Conservation (phyloP, 2,329 filamentous ascomycete species). For the Pyrenophora tritici-repentis region DNA sequence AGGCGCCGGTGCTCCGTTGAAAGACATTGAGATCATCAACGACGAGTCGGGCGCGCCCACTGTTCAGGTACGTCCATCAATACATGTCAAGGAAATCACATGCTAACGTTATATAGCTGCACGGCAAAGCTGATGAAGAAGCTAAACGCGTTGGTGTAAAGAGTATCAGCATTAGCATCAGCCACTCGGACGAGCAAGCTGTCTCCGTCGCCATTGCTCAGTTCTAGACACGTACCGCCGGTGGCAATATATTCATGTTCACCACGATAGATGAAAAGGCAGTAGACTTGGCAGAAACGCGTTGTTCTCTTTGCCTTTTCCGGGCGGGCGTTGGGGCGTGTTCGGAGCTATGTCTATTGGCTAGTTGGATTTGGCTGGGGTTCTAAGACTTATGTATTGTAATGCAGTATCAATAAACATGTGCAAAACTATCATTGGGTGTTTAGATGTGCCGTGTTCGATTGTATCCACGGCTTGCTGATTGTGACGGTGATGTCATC, state of each 20-base stretch:
- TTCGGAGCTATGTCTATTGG: background rate
- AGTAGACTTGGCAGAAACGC: slow-evolving; percentile 2
- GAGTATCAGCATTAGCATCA: slow-evolving; percentile 89
- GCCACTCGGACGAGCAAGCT: slow-evolving; percentile 91
- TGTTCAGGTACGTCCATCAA: slow-evolving; percentile 71
- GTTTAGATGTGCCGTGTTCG: too few relatives aligned
- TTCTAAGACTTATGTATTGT: slow-evolving; percentile 9
- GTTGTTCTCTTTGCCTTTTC: slow-evolving; percentile 3
- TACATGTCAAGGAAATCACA: background rate
- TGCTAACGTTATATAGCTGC: slow-evolving; percentile 63
- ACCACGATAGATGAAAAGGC: background rate
- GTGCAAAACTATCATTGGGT: background rate
- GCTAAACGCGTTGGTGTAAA: slow-evolving; percentile 88
- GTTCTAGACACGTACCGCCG: slow-evolving; percentile 57
- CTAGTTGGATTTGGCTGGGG: background rate
- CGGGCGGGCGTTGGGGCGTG: background rate
- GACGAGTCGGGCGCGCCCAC: slow-evolving; percentile 81
- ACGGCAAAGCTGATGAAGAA: slow-evolving; percentile 80
- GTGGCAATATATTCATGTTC: background rate
- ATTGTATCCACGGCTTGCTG: too few relatives aligned
- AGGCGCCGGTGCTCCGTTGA: slow-evolving; percentile 86
- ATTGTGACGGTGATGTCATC: too few relatives aligned
- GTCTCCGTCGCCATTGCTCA: slow-evolving; percentile 90
- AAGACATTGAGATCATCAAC: slow-evolving; percentile 90
- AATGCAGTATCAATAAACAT: slow-evolving; percentile 5